Evolutionary conservation across 73 alveolate species (phyloP).

Genomic region (Tetrahymena thermophila): DNA sequence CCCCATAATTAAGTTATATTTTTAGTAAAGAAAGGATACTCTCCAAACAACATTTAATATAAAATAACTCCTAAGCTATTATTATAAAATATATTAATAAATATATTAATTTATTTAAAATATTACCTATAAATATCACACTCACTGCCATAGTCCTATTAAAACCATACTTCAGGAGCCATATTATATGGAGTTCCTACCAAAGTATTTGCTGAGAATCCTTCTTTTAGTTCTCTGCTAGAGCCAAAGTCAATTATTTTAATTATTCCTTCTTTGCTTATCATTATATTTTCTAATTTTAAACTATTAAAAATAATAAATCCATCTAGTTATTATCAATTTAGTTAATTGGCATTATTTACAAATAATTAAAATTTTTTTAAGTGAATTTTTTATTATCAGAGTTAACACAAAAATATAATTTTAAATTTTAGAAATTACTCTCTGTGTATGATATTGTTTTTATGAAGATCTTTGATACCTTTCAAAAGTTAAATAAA

Average conservation of each 20-base stretch:
- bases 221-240: background rate
- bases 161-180: background rate
- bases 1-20: background rate
- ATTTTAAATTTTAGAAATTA: background rate
- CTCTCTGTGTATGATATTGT: background rate
- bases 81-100: background rate
- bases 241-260: background rate
- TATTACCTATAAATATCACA: background rate
- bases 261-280: background rate
- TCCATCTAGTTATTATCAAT: no score
- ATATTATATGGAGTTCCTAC: background rate
- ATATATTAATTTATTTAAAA: no score
- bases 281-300: background rate
- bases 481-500: background rate
- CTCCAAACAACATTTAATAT: background rate
- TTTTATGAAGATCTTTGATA: background rate
- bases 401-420: no score
- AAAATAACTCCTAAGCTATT: background rate
- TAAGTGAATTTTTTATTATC: no score
- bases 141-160: background rate
- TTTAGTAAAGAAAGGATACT: background rate
- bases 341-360: no score
- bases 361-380: no score
- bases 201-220: background rate
- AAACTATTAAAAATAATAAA: background rate